A percentile compares a stretch with the other conserved stretches of the same genome.
Conservation (phyloP, 805 yeast species). For the Starmerella stigmatis region DNA sequence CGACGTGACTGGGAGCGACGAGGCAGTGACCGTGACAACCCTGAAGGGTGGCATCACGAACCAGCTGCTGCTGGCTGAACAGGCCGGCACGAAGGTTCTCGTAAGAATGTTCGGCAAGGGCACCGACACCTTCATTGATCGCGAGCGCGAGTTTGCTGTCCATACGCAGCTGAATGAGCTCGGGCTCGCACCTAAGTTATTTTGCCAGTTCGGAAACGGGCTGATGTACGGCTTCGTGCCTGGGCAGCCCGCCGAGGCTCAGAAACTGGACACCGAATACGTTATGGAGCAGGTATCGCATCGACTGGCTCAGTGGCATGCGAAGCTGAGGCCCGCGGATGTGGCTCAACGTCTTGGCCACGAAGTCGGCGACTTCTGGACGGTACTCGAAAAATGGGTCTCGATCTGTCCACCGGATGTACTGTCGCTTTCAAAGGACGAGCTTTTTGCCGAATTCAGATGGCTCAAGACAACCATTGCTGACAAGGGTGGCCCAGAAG, state of each 20-base stretch:
- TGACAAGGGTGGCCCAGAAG: slow-evolving; percentile 40
- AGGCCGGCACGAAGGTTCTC: slow-evolving; percentile 28
- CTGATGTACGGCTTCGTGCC: slow-evolving; percentile 57
- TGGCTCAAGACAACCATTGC: slow-evolving; percentile 43
- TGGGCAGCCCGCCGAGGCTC: slow-evolving; percentile 50
- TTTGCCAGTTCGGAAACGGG: slow-evolving; percentile 62
- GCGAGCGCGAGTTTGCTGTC: slow-evolving; percentile 63
- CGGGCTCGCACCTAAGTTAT: slow-evolving; percentile 56
- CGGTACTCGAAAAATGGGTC: slow-evolving; percentile 52
- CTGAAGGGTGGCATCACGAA: slow-evolving; percentile 35
- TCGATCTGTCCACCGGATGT: slow-evolving; percentile 44
- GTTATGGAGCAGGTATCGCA: slow-evolving; percentile 52
- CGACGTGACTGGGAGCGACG: slow-evolving; percentile 4
- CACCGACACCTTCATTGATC: slow-evolving; percentile 58
- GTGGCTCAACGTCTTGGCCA: slow-evolving; percentile 6
- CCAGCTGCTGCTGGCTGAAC: slow-evolving; percentile 28
- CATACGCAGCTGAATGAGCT: slow-evolving; percentile 52
- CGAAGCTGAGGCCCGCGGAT: slow-evolving; percentile 29
- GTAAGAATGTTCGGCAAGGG: slow-evolving; percentile 69
- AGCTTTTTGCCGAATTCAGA: slow-evolving; percentile 41
- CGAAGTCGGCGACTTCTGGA: slow-evolving; percentile 42
- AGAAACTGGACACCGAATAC: slow-evolving; percentile 40
- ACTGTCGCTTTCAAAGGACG: slow-evolving; percentile 32
- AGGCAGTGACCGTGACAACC: slow-evolving; percentile 21
- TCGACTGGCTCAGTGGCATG: slow-evolving; percentile 63